Evolutionary conservation across 495 filamentous ascomycete genomes (phyloP), one percentile per base, ranked within the genome.

Genomic region (Aspergillus saccharolyticus): DNA sequence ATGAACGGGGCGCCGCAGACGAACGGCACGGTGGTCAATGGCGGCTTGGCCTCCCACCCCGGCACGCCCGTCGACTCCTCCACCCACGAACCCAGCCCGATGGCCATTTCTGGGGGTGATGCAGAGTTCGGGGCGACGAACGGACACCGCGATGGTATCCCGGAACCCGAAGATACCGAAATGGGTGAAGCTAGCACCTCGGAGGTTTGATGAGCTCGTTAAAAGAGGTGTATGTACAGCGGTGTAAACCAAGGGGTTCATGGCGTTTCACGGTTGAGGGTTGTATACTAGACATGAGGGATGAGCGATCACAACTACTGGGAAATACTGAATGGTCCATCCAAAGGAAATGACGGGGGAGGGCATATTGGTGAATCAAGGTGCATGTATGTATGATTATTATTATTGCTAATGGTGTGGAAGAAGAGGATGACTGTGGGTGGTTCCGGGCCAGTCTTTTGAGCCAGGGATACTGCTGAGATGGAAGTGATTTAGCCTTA

Each of bases 141-240:
- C 33, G 33, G 33, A 15, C 33, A 39, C 33, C 7, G 25, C 25
- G 10, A 39, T 39, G 10, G 33, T 12, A 39, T 39, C 4, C 33
- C 33, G 6, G 39, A 42, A 19, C 54, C 51, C 1, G 44, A 63
- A 48, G 61, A 66, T 42, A 62, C 43, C 54, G 66, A 53, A 45
- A 69, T 59, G 66, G 64, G 60, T 30, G 61, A 46, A 52, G 68
- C 55, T 12, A 9, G 7, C 4, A 39, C 10, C 25, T 10, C 25
- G 4, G 25, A 10, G 25, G 25, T 10, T 4, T 30, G 25, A 30
- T 30, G 4, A 30, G 25, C 25, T 30, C 25, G 10, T 4, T 30
- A 10, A 30, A 30, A 30, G 50, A 59, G 49, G 56, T 15, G 33
- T 15, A 39, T 39, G 33, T 47, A 12, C 50, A 48, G 45, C 22